Evolutionary conservation across 306 rosid genomes (phyloP).

Genomic region (Cicer yamashitae): DNA sequence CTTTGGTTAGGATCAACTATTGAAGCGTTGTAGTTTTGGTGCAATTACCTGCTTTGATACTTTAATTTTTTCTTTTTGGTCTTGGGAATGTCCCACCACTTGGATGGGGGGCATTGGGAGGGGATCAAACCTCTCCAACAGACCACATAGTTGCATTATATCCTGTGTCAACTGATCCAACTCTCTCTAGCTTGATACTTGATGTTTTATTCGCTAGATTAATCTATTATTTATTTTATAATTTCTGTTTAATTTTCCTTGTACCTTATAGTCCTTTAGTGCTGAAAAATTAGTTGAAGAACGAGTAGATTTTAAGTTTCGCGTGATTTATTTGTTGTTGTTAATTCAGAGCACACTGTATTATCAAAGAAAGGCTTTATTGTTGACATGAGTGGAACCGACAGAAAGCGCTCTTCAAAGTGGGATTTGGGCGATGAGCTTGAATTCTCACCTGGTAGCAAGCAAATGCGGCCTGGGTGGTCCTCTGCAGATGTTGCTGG

Average conservation of each 20-base stretch:
- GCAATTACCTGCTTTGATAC: neutral
- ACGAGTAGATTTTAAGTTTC: conserved; percentile 14
- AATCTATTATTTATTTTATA: conserved; percentile 12
- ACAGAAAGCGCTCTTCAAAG: conserved; percentile 80
- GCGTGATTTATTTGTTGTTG: conserved; percentile 44
- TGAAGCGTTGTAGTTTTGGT: neutral
- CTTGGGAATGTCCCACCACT: neutral
- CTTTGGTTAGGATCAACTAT: neutral
- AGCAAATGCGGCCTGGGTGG: conserved; percentile 65
- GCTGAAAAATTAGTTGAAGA: conserved; percentile 30
- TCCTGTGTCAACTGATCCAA: neutral
- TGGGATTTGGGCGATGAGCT: conserved; percentile 85
- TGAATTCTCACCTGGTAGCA: conserved; percentile 59
- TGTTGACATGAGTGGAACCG: conserved; percentile 79
- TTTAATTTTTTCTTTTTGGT: neutral
- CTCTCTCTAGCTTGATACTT: neutral
- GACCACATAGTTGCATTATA: neutral
- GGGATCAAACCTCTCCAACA: neutral
- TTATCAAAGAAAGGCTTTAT: conserved; percentile 44
- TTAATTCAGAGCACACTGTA: conserved; percentile 51
- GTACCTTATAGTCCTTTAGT: conserved; percentile 21
- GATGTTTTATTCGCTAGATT: neutral
- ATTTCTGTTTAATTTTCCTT: conserved; percentile 17
- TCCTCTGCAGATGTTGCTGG: conserved; percentile 67
- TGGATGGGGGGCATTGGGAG: neutral